Conservation (phyloP, 2,329 filamentous ascomycete genomes). For the Chaetomium sp. region DNA sequence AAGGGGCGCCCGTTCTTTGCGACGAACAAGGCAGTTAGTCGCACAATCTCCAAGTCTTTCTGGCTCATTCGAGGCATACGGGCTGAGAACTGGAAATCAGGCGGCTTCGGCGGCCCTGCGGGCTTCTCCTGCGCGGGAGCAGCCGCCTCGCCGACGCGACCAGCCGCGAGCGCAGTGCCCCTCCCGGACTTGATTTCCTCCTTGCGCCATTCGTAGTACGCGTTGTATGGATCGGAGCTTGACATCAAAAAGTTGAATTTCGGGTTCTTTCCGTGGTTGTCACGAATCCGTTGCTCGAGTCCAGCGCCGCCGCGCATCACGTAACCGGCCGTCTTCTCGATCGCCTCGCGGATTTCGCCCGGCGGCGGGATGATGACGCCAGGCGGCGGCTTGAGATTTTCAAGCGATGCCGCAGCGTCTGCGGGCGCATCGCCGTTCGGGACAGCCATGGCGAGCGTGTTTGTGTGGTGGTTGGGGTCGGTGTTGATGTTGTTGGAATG, state of each 20-base stretch:
- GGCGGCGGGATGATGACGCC: conserved; percentile 86
- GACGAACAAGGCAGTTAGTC: conserved; percentile 84
- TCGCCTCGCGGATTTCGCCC: conserved; percentile 75
- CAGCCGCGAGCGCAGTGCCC: conserved; percentile 76
- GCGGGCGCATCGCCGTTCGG: conserved; percentile 56
- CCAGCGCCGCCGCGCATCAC: conserved; percentile 69
- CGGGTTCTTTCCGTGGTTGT: conserved; percentile 81
- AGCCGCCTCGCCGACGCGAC: conserved; percentile 66
- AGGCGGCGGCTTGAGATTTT: conserved; percentile 75
- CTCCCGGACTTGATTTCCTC: conserved; percentile 82
- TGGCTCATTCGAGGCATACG: conserved; percentile 97
- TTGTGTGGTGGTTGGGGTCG: conserved; percentile 16
- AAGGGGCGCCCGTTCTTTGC: conserved; percentile 91
- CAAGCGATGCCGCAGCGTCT: conserved; percentile 51
- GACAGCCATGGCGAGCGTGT: conserved; percentile 32
- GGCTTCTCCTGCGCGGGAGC: conserved; percentile 64
- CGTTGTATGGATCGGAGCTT: conserved; percentile 77
- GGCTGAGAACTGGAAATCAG: conserved; percentile 89
- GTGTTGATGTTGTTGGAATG: neutral
- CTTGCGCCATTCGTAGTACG: conserved; percentile 89
- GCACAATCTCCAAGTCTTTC: conserved; percentile 77
- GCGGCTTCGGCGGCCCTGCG: conserved; percentile 79
- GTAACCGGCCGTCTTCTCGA: conserved; percentile 95
- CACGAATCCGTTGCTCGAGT: conserved; percentile 82
- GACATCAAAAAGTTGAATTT: conserved; percentile 91